These are phyloP conservation scores for Aspergillus versicolor DNA, from an alignment of 2,329 filamentous ascomycete species.

Conservation along the genomic window DNA sequence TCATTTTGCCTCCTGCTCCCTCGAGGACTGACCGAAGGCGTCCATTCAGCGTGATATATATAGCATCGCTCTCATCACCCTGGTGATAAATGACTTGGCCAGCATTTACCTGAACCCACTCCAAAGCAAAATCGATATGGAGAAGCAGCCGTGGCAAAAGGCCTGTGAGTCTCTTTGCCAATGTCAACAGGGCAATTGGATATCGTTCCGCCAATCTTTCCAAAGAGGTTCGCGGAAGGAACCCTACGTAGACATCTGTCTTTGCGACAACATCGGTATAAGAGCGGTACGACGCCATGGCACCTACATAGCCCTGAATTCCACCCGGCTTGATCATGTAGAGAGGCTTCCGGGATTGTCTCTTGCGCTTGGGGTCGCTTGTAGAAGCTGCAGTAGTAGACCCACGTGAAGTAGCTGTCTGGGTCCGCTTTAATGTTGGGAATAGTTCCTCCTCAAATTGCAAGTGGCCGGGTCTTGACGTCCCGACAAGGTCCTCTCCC, in stretches of 20 bases:
- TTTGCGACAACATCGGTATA: conserved; percentile 97
- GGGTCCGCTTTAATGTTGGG: conserved; percentile 46
- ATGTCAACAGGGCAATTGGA: conserved; percentile 86
- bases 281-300: conserved; percentile 89
- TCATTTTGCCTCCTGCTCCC: conserved; percentile 75
- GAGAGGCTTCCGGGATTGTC: conserved; percentile 65
- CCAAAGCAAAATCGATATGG: conserved; percentile 96
- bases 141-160: conserved; percentile 85
- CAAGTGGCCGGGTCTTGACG: conserved; percentile 28
- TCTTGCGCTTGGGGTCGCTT: conserved; percentile 36
- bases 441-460: conserved; percentile 40
- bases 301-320: conserved; percentile 89
- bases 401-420: conserved; percentile 42
- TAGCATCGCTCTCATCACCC: conserved; percentile 93
- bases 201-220: conserved; percentile 92
- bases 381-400: conserved; percentile 23
- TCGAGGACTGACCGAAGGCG: conserved; percentile 83
- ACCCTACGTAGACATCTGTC: conserved; percentile 97
- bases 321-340: conserved; percentile 93
- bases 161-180: conserved; percentile 91
- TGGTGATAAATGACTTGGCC: conserved; percentile 94
- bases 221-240: conserved; percentile 78
- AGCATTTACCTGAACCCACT: conserved; percentile 96
- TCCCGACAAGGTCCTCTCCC: conserved; percentile 39
- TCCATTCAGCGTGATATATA: conserved; percentile 96